A percentile compares a stretch with the other conserved stretches of the same genome.
Conservation (phyloP, 768 basidiomycete genomes). For the Pleurotus tuber-regium region DNA sequence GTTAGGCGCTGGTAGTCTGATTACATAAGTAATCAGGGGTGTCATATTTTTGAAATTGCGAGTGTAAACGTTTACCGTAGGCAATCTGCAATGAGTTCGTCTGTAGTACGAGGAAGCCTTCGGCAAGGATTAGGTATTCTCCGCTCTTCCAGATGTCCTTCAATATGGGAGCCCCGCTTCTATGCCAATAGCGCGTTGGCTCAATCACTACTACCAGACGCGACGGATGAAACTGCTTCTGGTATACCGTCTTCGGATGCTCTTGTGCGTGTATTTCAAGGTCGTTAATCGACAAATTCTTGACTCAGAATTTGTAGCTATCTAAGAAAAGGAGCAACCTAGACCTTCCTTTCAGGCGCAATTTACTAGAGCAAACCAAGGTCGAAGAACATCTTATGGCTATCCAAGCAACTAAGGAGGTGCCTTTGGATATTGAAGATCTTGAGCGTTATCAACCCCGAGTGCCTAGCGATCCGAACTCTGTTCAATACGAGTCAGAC, state of each 20-base stretch:
- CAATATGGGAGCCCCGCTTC: neutral
- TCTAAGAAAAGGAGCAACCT: too few species aligned
- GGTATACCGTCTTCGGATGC: neutral
- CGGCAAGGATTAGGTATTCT: neutral
- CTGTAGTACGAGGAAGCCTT: neutral
- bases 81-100: neutral
- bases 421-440: constrained; percentile 49
- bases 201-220: neutral
- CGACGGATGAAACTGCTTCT: neutral
- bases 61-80: too few species aligned
- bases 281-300: too few species aligned
- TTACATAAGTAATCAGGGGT: too few species aligned
- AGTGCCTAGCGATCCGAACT: constrained; percentile 35
- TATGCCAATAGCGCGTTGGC: neutral
- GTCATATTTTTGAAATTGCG: too few species aligned
- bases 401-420: constrained; percentile 40
- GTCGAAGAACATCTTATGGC: constrained; percentile 58
- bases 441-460: constrained; percentile 55
- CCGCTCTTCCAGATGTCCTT: neutral
- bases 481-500: constrained; percentile 45
- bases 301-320: too few species aligned
- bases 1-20: too few species aligned
- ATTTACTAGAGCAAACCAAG: constrained; percentile 39
- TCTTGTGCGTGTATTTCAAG: neutral
- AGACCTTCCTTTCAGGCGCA: constrained; percentile 14